Evolutionary conservation across 345 rosid genomes (phyloP), one percentile per base, ranked within the genome.

Genomic region (Heritiera fomes): DNA sequence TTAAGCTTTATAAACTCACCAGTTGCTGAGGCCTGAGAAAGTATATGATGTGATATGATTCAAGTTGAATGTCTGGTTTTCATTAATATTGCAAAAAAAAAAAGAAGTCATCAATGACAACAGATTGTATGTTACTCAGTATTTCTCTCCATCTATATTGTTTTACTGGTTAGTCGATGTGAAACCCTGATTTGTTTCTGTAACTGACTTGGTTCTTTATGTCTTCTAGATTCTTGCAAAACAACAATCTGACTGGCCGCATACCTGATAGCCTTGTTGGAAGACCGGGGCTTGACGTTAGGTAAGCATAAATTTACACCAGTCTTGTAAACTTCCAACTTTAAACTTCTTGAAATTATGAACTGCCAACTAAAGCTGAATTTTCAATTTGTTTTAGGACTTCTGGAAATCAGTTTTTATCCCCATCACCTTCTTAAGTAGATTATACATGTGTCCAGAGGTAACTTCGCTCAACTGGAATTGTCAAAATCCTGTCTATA

Each of bases 221-320:
- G 69, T 68, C 66, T 78, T 79, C 61, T 89, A 96, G 99, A 77
- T 92, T 86, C 84, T 82, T 96, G 74, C 94, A 96, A 80, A 93
- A 94, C 91, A 96, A 96, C 80, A 91, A 91, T 80, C 86, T 96
- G 80, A 90, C 94, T 1, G 97, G 99, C 75, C 86, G 81, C 74
- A 59, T 90, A 69, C 97, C 97, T 13, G 79, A 59, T 78, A 88
- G 79, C 65, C 93, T 93, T 73, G 65, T 79, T 64, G 83, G 84
- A 62, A 91, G 82, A 78, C 82, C 89, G 3, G 90, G 93, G 32
- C 86, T 92, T 73, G 80, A 82, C 1, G 83, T 92, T 20, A 82
- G 89, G 98, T 93, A 85, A 84, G 83, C 71, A 6, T 77, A 40
- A 28, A 82, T 80, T 23, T 56, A 62, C 17, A 30, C n/a, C 11